These are phyloP conservation scores for Ogataea nakhonphanomensis DNA, from an alignment of 805 yeast genomes.

Conservation along the genomic window DNA sequence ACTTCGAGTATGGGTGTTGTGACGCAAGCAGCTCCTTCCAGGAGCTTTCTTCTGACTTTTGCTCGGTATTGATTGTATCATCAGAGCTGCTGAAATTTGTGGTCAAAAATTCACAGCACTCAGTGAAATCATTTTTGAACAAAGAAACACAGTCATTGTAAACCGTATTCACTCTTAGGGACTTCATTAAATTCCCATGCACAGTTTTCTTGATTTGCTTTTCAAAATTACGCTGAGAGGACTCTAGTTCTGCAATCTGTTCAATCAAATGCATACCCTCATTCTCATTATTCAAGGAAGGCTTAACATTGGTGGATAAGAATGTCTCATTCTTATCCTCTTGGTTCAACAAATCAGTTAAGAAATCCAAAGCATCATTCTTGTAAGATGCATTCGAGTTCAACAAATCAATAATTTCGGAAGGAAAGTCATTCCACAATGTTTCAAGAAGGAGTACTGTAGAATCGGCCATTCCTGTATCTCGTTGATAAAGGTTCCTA, in stretches of 20 bases:
- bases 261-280: constrained; percentile 46
- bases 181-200: constrained; percentile 41
- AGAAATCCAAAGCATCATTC: constrained; percentile 33
- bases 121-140: constrained; percentile 33
- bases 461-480: constrained; percentile 2
- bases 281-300: constrained; percentile 21
- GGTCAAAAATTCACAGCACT: constrained; percentile 30
- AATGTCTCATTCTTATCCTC: constrained; percentile 41
- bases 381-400: constrained; percentile 32
- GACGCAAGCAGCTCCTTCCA: constrained; percentile 24
- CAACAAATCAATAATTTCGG: constrained; percentile 24
- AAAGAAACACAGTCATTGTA: constrained; percentile 33
- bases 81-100: constrained; percentile 28
- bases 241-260: constrained; percentile 72
- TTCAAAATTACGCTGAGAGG: constrained; percentile 47
- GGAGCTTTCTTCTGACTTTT: constrained; percentile 12
- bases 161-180: constrained; percentile 36
- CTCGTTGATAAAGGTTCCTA: too few relatives aligned
- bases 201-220: constrained; percentile 40
- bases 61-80: constrained; percentile 12
- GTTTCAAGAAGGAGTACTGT: constrained; percentile 36
- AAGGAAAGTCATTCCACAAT: constrained; percentile 28
- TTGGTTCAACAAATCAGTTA: constrained; percentile 37
- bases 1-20: constrained; percentile 16
- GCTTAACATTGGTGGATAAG: constrained; percentile 24